Base-by-base conservation (phyloP, 495 filamentous ascomycete genomes). In the Trichocladium uniseriatum region DNA sequence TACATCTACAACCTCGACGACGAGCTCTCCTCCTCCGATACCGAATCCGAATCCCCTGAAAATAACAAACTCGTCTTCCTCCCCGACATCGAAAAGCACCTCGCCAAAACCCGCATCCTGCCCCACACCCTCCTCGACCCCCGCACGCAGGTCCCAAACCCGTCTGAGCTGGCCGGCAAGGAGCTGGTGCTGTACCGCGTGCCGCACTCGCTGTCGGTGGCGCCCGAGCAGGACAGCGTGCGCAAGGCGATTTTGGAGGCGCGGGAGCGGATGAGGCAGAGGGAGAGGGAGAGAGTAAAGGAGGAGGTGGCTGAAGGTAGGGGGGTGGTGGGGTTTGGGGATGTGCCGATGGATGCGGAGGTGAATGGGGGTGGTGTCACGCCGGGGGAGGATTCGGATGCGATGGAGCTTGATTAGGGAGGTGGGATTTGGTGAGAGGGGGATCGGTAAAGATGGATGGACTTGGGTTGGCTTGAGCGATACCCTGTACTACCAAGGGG, bases 1-100 rank as follows among this genome's bases (percentile, higher is more conserved):
- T 98, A 89, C 72, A 89, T 98, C 60, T 78, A 90, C 71, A 79
- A 92, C 62, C 71, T 98, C 20, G 92, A 94, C 55, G 85, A 79
- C 45, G 91, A 98, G 69, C 76, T 96, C 35, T 81, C 80, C 0
- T 83, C 86, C 0, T 83, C 86, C 7, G 71, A 68, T 18, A 61
- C 56, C 57, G 69, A 67, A 28, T 47, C 64, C 48, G 72, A 80
- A 5, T 15, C 9, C 28, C 20, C 8, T 38, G 20, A 14, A 32
- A 70, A 73, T 43, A 69, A 69, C 45, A 74, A 69, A 43, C 68
- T 94, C 11, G 69, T 89, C 47, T 88, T 95, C 65, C 70, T 92
- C 0, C 82, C 90, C 1, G 86, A 92, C 59, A 85, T 96, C 45
- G 82, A 90, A 54, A 86, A 83, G 64, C 82, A 81, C 53, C 69